phyloP scores from a whole-genome alignment of 1,284 basidiomycete species.

The Dichomitus squalens region DNA sequence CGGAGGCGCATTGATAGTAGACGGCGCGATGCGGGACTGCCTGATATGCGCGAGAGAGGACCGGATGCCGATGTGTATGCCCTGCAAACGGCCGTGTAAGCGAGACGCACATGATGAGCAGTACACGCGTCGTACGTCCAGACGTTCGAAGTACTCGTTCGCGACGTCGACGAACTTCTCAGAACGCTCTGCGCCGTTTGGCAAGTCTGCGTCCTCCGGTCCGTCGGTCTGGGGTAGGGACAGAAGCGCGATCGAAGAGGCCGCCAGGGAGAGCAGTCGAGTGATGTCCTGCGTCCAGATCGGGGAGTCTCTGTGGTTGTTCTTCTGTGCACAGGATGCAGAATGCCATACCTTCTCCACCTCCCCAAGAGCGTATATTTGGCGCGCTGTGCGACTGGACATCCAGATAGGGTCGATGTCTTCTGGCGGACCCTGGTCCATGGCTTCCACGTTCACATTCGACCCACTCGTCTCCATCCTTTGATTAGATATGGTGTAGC shows the following conservation, averaged over 20 bases:
- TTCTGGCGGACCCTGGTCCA: slow-evolving; percentile 7
- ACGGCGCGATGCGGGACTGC: slow-evolving; percentile 80
- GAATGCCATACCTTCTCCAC: slow-evolving; percentile 68
- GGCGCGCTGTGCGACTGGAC: slow-evolving; percentile 77
- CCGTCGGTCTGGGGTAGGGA: slow-evolving; percentile 77
- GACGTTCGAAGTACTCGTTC: slow-evolving; percentile 79
- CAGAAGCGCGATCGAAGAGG: slow-evolving; percentile 73
- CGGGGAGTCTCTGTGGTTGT: not conserved
- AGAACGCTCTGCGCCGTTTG: slow-evolving; percentile 78
- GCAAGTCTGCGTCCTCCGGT: slow-evolving; percentile 57
- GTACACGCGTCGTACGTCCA: slow-evolving; percentile 58
- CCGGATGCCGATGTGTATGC: slow-evolving; percentile 71
- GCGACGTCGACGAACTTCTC: slow-evolving; percentile 83
- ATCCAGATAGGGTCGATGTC: slow-evolving; percentile 71
- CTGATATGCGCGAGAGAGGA: slow-evolving; percentile 79
- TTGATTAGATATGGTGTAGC: too few relatives aligned
- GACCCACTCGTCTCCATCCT: slow-evolving; percentile 1
- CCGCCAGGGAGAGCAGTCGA: slow-evolving; percentile 70
- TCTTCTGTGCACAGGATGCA: not conserved
- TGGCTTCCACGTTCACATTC: not conserved
- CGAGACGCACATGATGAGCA: not conserved
- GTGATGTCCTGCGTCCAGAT: slow-evolving; percentile 61
- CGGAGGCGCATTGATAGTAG: slow-evolving; percentile 76
- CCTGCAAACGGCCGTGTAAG: slow-evolving; percentile 18
- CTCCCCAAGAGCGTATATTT: slow-evolving; percentile 78